phyloP scores from a whole-genome alignment of 176 grass and related monocot species.

The Saccharum spontaneum region DNA sequence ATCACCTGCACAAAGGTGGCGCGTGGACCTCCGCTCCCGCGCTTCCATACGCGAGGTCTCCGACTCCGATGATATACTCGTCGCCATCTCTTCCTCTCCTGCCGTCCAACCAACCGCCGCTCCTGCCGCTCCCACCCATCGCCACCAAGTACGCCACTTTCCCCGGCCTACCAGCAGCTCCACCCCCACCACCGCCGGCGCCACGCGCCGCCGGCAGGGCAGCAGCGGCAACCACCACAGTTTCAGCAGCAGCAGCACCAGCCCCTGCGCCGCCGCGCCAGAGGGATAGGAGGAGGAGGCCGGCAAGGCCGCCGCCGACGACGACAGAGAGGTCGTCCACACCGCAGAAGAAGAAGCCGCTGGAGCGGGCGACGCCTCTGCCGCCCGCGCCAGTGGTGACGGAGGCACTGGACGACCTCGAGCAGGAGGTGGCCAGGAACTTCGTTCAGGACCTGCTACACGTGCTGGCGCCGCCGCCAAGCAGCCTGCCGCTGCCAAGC shows the following conservation, averaged over 20 bases:
- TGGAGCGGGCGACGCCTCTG: constrained; percentile 57
- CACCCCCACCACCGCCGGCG: neutral
- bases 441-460: constrained; percentile 53
- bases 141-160: constrained; percentile 36
- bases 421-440: constrained; percentile 48
- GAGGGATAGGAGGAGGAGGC: constrained; percentile 43
- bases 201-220: neutral
- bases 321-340: neutral
- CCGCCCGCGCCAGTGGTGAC: constrained; percentile 30
- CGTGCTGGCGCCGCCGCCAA: constrained; percentile 59
- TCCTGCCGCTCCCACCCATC: constrained; percentile 58
- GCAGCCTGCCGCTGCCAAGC: constrained; percentile 67
- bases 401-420: constrained; percentile 56
- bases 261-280: neutral
- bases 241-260: neutral
- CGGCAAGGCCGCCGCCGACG: constrained; percentile 25
- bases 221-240: neutral
- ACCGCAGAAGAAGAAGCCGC: constrained; percentile 44
- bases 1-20: constrained; percentile 19
- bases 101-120: constrained; percentile 55
- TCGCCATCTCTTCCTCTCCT: constrained; percentile 51
- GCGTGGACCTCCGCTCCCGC: constrained; percentile 39
- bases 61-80: constrained; percentile 29
- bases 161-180: neutral
- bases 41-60: constrained; percentile 7